A percentile compares a stretch with the other conserved stretches of the same genome.
Evolutionary conservation across 805 yeast species (phyloP).

Genomic region (Saccharomycopsis amapae): DNA sequence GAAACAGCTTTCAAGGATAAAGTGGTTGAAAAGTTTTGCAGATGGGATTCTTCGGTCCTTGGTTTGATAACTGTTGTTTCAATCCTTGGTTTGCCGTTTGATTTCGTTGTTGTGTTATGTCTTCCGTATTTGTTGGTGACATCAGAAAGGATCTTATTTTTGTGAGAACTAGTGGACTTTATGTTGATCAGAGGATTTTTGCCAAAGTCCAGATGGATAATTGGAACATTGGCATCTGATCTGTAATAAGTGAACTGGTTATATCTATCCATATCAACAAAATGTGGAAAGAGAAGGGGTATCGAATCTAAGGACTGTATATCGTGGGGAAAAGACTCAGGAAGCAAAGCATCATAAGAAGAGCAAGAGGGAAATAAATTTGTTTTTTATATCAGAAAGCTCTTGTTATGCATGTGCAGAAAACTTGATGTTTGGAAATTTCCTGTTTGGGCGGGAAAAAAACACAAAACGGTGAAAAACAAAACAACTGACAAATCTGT

Average conservation of each 20-base stretch:
- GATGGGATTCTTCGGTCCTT: too few species aligned
- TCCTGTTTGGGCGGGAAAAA: too few species aligned
- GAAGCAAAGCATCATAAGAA: too few species aligned
- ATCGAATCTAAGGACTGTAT: too few species aligned
- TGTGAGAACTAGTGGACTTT: neutral
- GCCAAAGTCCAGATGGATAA: constrained; percentile 3
- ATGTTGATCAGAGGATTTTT: neutral
- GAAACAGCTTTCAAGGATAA: neutral
- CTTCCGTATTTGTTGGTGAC: constrained; percentile 11
- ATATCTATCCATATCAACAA: constrained; percentile 2
- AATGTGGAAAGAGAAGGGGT: too few species aligned
- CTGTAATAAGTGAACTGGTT: neutral
- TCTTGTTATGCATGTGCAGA: too few species aligned
- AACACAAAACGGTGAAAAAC: too few species aligned
- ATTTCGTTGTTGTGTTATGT: neutral
- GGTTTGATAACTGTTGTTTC: constrained; percentile 3
- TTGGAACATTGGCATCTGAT: constrained; percentile 5
- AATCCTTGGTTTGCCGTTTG: neutral
- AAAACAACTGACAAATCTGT: too few species aligned
- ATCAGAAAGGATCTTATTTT: constrained; percentile 8
- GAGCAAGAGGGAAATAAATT: too few species aligned
- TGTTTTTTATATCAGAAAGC: too few species aligned
- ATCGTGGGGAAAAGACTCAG: too few species aligned
- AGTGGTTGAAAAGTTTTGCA: neutral
- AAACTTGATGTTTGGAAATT: too few species aligned